Base-by-base conservation (phyloP, 768 basidiomycete species). In the Lentinus brumalis region DNA sequence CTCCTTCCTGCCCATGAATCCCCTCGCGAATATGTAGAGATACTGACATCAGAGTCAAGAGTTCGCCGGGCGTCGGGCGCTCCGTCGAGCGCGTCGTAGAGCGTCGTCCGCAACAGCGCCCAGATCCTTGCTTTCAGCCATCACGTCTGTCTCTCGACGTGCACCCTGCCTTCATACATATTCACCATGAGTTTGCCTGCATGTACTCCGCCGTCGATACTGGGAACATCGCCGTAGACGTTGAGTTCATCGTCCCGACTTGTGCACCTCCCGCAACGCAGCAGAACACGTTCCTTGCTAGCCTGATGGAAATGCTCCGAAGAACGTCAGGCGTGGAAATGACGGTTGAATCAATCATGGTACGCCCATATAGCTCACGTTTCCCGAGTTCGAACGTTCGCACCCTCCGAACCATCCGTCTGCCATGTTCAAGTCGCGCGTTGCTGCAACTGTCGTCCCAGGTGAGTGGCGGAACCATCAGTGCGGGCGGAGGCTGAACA, bases 341-440 rank as follows among this genome's bases (percentile, higher is more conserved):
- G n/a, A 29, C 21, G 46, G 46, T n/a, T n/a, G 14, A 16, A 45
- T 47, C 18, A 21, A 26, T 47, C 14, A 6, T 29, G 15, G 6
- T 44, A 5, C 29, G 21, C 14, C 18, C 46, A 47, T 47, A 47
- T 26, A 26, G 12, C 29, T 12, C 7, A 1, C 18, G 29, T 4
- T 5, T 15, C 11, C n/a, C 46, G 18, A 10, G 1, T 8, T 7
- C 46, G 21, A 26, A 30, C 46, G 46, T 26, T 26, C 21, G 46
- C 45, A 47, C 45, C 16, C 45, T 9, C 45, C 46, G 42, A 14
- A 15, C 6, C 42, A 18, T 96, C 67, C 94, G 94, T 53, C 84
- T 18, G n/a, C 51, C 51, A 53, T 53, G 51, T 53, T 53, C 38
- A 53, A 41, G 18, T 41, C 51, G 10, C 51, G 51, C 18, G 51